phyloP scores from a whole-genome alignment of 805 yeast species.

The Saturnispora serradocipensis region DNA sequence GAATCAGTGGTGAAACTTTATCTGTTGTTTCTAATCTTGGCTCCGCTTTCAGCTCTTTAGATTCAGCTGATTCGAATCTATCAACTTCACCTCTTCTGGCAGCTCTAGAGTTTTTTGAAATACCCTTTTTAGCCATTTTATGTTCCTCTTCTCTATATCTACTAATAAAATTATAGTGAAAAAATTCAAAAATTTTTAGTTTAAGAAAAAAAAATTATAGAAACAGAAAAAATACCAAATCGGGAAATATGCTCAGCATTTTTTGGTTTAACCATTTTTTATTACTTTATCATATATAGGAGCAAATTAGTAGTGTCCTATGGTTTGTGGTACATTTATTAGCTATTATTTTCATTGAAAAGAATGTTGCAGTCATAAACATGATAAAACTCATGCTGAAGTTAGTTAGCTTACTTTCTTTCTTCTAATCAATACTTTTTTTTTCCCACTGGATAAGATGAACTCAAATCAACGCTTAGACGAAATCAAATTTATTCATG shows the following conservation, averaged over 20 bases:
- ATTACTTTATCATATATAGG: background rate
- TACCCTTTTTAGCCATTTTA: conserved; percentile 17
- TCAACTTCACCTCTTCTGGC: conserved; percentile 60
- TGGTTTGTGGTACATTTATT: no score
- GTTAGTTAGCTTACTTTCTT: background rate
- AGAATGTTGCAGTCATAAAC: background rate
- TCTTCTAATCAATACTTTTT: background rate
- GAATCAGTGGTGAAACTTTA: conserved; percentile 51
- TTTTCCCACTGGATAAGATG: background rate
- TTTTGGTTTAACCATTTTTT: background rate
- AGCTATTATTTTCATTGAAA: background rate
- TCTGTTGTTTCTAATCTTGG: conserved; percentile 56
- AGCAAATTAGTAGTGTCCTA: background rate
- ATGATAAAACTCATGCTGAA: background rate
- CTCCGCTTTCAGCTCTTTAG: conserved; percentile 39
- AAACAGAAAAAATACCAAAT: background rate
- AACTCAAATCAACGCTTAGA: background rate
- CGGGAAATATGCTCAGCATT: background rate
- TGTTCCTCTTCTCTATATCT: background rate
- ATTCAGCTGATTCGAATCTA: conserved; percentile 25
- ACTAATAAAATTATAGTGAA: background rate
- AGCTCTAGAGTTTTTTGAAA: conserved; percentile 66
- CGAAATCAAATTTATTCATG: conserved; percentile 1
- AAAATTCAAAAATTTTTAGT: background rate
- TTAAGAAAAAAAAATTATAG: background rate